Base-by-base conservation (phyloP, 495 filamentous ascomycete species). In the Neurospora pannonica region DNA sequence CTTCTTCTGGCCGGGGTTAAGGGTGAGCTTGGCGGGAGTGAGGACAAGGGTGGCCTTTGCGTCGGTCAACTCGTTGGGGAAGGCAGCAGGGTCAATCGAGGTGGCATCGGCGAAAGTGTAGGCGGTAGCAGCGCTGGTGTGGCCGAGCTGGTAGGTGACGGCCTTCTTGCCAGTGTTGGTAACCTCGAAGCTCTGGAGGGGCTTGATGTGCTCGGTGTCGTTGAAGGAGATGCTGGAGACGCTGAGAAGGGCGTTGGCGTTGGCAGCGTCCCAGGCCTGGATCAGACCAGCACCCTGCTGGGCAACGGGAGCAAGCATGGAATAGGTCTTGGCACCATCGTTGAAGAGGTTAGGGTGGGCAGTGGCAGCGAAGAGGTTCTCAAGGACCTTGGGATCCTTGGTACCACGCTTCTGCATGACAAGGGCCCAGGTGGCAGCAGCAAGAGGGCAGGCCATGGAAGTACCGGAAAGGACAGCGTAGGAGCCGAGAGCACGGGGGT, bases 361-460 rank as follows among this genome's bases (percentile, higher is more conserved):
- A 7, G 84, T 86, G 1, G 85, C 74, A 2, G 85, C 82, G n/a
- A 86, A 71, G 10, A 86, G 37, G 74, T 85, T 84, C 78, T 86
- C 85, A 8, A 87, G 75, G 17, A 78, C 82, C 72, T 80, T 82
- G 72, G 85, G 85, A 40, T 87, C 85, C 70, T 85, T 82, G 72
- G 84, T 87, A 10, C 84, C 82, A 37, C 87, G 85, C 38, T 82
- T 83, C 28, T 85, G 81, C 28, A 83, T 85, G 71, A 89, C 76
- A 28, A 90, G 84, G 8, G 88, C 88, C 72, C 85, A 86, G 74
- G 87, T 81, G 38, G 84, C 88, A 8, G 88, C 88, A 8, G 85
- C 84, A 43, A 88, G 80, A 4, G 88, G 88, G 77, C 87, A 88
- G 24, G 88, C 84, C 88, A 90, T 90, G 34, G 88, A 90, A 1